Evolutionary conservation across 768 basidiomycete species (phyloP).

Genomic region (Candolleomyces eurysporus): DNA sequence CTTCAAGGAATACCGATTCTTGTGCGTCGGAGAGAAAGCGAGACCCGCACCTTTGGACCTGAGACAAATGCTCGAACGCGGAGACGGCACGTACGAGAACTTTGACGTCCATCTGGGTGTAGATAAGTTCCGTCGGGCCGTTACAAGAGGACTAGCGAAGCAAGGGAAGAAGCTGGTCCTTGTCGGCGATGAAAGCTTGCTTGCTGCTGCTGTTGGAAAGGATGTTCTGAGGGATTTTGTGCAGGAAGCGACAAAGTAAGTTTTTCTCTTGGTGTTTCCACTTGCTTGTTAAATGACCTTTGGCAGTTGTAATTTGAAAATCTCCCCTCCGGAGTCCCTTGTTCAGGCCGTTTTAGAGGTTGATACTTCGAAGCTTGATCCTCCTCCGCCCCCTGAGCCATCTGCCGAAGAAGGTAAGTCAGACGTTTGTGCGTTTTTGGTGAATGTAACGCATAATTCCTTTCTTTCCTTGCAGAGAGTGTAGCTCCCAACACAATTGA

Average conservation of each 20-base stretch:
- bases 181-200: slow-evolving; percentile 46
- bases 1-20: slow-evolving; percentile 51
- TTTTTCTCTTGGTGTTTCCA: slow-evolving; percentile 4
- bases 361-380: slow-evolving; percentile 28
- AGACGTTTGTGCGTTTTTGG: too few relatives aligned
- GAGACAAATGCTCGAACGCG: slow-evolving; percentile 53
- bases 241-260: slow-evolving; percentile 50
- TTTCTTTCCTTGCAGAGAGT: background rate
- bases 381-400: background rate
- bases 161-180: slow-evolving; percentile 48
- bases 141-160: slow-evolving; percentile 54
- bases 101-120: slow-evolving; percentile 53
- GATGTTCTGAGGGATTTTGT: slow-evolving; percentile 55
- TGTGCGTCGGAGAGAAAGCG: slow-evolving; percentile 57
- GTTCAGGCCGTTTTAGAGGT: slow-evolving; percentile 47
- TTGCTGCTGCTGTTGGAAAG: slow-evolving; percentile 50
- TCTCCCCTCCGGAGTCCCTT: slow-evolving; percentile 47
- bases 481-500: background rate
- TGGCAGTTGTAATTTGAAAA: slow-evolving; percentile 21
- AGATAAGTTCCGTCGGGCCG: slow-evolving; percentile 47
- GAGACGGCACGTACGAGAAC: slow-evolving; percentile 59
- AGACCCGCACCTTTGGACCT: slow-evolving; percentile 48
- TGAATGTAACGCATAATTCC: too few relatives aligned
- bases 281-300: background rate
- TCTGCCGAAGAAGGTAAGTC: too few relatives aligned